phyloP scores from a whole-genome alignment of 805 yeast genomes.

The Yamadazyma nakazawae region DNA sequence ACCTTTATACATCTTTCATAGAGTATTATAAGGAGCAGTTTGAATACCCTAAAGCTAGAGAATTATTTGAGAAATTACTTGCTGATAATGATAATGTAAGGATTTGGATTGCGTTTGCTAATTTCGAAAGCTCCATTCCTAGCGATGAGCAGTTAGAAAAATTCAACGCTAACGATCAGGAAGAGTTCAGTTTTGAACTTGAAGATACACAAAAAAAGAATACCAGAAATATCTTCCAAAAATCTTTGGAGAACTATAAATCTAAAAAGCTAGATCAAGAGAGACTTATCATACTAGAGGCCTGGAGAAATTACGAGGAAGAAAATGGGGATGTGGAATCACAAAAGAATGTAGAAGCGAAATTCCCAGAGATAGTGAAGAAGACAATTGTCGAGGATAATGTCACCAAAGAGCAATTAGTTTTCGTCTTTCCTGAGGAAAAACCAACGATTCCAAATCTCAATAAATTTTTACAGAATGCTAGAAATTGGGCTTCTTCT shows the following conservation, averaged over 20 bases:
- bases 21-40: constrained; percentile 60
- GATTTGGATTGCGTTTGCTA: constrained; percentile 63
- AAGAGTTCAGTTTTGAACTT: constrained; percentile 49
- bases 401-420: constrained; percentile 51
- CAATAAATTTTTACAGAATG: constrained; percentile 40
- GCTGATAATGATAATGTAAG: constrained; percentile 25
- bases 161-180: constrained; percentile 42
- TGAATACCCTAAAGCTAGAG: constrained; percentile 54
- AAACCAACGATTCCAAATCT: constrained; percentile 25
- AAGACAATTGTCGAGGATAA: constrained; percentile 44
- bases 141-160: constrained; percentile 47
- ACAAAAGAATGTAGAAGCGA: constrained; percentile 32
- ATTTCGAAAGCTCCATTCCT: constrained; percentile 68
- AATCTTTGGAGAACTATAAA: constrained; percentile 49
- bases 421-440: constrained; percentile 68
- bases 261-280: constrained; percentile 27
- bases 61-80: constrained; percentile 39
- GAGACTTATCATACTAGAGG: constrained; percentile 54
- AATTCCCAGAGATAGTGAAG: constrained; percentile 54
- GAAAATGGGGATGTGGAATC: constrained; percentile 52
- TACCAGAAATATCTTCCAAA: constrained; percentile 55
- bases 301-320: constrained; percentile 62
- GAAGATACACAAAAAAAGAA: constrained; percentile 48
- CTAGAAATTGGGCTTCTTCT: constrained; percentile 31
- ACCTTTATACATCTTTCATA: constrained; percentile 37